Conservation (phyloP, 2,329 filamentous ascomycete genomes). For the Curvularia spicifera region DNA sequence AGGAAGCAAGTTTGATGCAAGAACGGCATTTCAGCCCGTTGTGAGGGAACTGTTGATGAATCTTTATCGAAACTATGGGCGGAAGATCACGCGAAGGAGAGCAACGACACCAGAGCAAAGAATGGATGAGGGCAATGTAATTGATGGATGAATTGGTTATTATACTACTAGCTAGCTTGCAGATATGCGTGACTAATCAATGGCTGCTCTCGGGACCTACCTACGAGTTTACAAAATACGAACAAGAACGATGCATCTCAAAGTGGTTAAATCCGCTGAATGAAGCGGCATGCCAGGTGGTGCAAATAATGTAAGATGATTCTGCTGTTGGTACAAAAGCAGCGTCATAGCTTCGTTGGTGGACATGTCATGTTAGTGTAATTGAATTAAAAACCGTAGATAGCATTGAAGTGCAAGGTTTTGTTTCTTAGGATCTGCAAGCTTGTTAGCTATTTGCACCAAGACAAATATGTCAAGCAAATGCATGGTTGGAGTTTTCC, state of each 20-base stretch:
- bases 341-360: neutral
- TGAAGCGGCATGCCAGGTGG: neutral
- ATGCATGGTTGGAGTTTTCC: conserved; percentile 43
- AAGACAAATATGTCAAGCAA: conserved; percentile 18
- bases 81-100: conserved; percentile 38
- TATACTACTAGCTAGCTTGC: neutral
- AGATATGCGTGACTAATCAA: neutral
- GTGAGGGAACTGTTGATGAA: conserved; percentile 39
- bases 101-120: conserved; percentile 3
- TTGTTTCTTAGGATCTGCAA: conserved; percentile 17
- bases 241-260: neutral
- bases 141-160: conserved; percentile 2
- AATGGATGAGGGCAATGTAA: conserved; percentile 1
- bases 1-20: conserved; percentile 43
- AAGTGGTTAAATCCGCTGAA: neutral
- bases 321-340: neutral
- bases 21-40: conserved; percentile 31
- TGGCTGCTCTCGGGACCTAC: neutral
- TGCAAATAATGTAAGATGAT: neutral
- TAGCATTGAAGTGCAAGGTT: neutral
- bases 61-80: conserved; percentile 44
- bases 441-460: conserved; percentile 30
- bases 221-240: neutral
- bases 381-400: neutral
- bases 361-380: neutral